phyloP scores from a whole-genome alignment of 495 filamentous ascomycete genomes.

The Daldinia bambusicola region DNA sequence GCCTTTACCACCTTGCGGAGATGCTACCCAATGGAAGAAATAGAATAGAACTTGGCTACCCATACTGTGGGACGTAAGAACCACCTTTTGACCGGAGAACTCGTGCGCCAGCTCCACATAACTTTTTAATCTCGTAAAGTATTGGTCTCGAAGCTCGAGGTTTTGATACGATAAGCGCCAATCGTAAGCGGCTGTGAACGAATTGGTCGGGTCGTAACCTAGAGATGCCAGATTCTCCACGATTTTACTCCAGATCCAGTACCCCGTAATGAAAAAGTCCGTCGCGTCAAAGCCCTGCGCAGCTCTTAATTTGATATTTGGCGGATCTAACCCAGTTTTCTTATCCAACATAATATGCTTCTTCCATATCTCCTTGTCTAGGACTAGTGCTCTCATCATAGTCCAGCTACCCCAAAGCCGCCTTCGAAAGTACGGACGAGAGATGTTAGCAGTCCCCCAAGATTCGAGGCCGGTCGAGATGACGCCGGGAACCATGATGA shows the following conservation, averaged over 20 bases:
- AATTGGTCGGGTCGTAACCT: constrained; percentile 95
- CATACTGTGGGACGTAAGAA: constrained; percentile 95
- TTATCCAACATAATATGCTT: constrained; percentile 96
- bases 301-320: constrained; percentile 89
- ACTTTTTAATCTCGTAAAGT: constrained; percentile 87
- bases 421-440: constrained; percentile 90
- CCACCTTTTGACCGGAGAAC: constrained; percentile 78
- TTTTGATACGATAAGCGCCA: constrained; percentile 96
- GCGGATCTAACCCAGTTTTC: constrained; percentile 88
- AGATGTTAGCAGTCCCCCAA: constrained; percentile 86
- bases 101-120: constrained; percentile 85
- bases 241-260: constrained; percentile 99
- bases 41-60: constrained; percentile 94
- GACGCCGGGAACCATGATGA: constrained; percentile 97
- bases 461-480: constrained; percentile 97
- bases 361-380: constrained; percentile 95
- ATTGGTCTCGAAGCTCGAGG: constrained; percentile 88
- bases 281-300: constrained; percentile 98
- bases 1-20: constrained; percentile 78
- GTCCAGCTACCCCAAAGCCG: constrained; percentile 96
- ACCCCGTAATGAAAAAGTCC: constrained; percentile 90
- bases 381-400: constrained; percentile 94
- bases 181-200: constrained; percentile 95
- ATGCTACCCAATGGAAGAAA: constrained; percentile 98
- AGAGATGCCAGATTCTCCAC: constrained; percentile 94